phyloP scores from a whole-genome alignment of 768 basidiomycete genomes.

The Leccinum olivaceopallidum region DNA sequence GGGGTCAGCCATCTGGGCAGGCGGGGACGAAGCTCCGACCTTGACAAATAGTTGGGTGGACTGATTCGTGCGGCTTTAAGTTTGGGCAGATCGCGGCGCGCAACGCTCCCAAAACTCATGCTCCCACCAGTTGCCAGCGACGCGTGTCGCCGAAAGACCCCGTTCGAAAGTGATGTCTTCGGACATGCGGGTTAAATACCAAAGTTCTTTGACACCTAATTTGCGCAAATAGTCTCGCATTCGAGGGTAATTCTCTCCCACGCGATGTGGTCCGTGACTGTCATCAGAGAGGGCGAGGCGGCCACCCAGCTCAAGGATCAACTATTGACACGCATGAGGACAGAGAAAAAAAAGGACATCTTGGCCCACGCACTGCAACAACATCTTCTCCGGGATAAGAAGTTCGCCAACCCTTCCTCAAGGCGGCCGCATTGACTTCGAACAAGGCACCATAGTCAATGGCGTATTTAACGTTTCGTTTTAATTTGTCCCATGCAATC shows the following conservation, averaged over 20 bases:
- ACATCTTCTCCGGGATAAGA: conserved; percentile 85
- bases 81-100: conserved; percentile 12
- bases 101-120: conserved; percentile 56
- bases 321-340: conserved; percentile 42
- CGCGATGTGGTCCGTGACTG: conserved; percentile 87
- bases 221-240: conserved; percentile 63
- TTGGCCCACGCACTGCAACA: conserved; percentile 54
- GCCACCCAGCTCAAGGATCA: conserved; percentile 68
- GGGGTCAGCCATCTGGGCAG: conserved; percentile 14
- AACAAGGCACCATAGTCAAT: conserved; percentile 87
- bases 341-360: conserved; percentile 17
- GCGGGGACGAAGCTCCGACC: conserved; percentile 23
- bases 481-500: conserved; percentile 60
- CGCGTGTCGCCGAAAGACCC: conserved; percentile 41
- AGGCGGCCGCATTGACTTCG: conserved; percentile 90
- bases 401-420: conserved; percentile 86
- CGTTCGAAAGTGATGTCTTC: conserved; percentile 30
- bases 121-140: conserved; percentile 56
- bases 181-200: conserved; percentile 51
- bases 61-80: conserved; percentile 15
- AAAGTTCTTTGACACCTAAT: conserved; percentile 62
- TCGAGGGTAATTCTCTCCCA: conserved; percentile 82
- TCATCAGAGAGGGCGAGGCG: conserved; percentile 91
- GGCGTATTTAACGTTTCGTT: conserved; percentile 74
- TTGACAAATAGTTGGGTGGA: conserved; percentile 17